phyloP scores from a whole-genome alignment of 768 basidiomycete genomes.

The Phylloporus rhodoxanthus region DNA sequence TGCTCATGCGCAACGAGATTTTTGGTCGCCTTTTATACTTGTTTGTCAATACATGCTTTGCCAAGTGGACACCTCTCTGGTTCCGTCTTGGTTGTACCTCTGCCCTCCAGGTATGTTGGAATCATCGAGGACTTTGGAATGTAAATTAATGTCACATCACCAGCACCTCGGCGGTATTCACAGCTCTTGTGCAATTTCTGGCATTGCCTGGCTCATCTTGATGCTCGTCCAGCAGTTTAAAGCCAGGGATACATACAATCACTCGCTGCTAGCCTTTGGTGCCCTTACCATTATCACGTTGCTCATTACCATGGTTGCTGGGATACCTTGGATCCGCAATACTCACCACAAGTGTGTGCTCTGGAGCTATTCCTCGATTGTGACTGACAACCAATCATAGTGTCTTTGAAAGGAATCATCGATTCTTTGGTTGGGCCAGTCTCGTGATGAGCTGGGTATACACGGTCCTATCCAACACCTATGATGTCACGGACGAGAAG shows the following conservation, averaged over 20 bases:
- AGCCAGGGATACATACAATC: conserved; percentile 43
- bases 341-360: conserved; percentile 68
- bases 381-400: conserved; percentile 29
- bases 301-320: conserved; percentile 54
- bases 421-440: conserved; percentile 73
- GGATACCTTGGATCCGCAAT: conserved; percentile 76
- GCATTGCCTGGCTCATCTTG: conserved; percentile 62
- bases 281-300: conserved; percentile 53
- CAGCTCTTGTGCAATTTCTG: conserved; percentile 67
- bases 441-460: conserved; percentile 56
- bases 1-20: conserved; percentile 76
- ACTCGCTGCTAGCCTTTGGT: conserved; percentile 56
- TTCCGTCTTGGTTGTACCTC: conserved; percentile 71
- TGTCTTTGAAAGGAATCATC: conserved; percentile 75
- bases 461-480: conserved; percentile 62
- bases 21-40: conserved; percentile 75
- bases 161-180: conserved; percentile 79
- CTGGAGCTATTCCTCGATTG: neutral
- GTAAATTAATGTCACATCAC: conserved; percentile 6
- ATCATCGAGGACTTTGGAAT: neutral
- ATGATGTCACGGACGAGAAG: conserved; percentile 45
- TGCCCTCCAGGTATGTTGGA: conserved; percentile 49
- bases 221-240: conserved; percentile 55
- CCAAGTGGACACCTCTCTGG: conserved; percentile 78
- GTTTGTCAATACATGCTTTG: conserved; percentile 65